Base-by-base conservation (phyloP, 1,284 basidiomycete species). In the Singerocomus rubriflavus region DNA sequence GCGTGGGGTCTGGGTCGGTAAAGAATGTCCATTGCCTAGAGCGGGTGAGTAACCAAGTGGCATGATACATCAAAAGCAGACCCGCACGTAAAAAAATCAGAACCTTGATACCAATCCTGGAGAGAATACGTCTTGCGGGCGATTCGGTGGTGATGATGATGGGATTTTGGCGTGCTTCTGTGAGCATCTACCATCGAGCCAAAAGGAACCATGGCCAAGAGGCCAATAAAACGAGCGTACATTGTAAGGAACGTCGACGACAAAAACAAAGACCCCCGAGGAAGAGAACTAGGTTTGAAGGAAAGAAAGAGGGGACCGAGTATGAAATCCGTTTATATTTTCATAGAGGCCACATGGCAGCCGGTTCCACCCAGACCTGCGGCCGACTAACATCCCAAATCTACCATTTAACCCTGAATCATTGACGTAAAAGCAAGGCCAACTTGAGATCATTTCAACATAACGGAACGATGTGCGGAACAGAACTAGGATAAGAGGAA, bases 1-100 rank as follows among this genome's bases (percentile, higher is more conserved):
- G 67, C 2, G 87, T 89, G 1, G 87, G 87, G 60, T 90, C 87
- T 5, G 63, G 10, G 7, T 54, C 68, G 27, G 70, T 70, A 65
- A 76, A 84, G 70, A 82, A 88, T 38, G 76, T 63, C 79, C 81
- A 88, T 14, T 71, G 63, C 46, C 84, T 86, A 52, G 8, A 27
- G 29, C 14, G 13, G 31, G 11, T 55, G 30, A 26, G 42, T 8
- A 14, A 6, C n/a, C n/a, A 10, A 26, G 27, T n/a, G 33, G 36
- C 21, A 26, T 13, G 32, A n/a, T 39, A 26, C 16, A 8, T 42
- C 25, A 14, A 26, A 26, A 7, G 30, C 2, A 27, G 21, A 45
- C 16, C 59, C 65, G 10, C n/a, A 62, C 65, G 38, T n/a, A 48
- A 66, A 53, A 57, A 66, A 62, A 37, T 41, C 21, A 0, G 14